A percentile compares a stretch with the other conserved stretches of the same genome.
Evolutionary conservation across 306 rosid species (phyloP).

Genomic region (Lathyrus aphaca): DNA sequence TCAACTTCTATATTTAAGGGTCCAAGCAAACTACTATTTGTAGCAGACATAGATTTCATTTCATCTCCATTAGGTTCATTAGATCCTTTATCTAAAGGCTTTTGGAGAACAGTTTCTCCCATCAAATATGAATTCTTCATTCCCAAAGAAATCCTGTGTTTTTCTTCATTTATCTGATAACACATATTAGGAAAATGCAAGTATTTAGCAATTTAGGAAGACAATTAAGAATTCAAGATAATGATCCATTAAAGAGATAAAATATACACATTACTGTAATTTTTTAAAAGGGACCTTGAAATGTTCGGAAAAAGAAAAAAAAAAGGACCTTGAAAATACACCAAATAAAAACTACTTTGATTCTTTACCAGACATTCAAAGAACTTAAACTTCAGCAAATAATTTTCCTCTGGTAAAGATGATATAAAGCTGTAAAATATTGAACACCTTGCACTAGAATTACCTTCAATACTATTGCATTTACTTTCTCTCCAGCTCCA

Average conservation of each 20-base stretch:
- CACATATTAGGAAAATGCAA: slow-evolving; percentile 25
- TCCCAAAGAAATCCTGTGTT: slow-evolving; percentile 81
- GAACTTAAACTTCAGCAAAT: slow-evolving; percentile 1
- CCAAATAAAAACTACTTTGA: slow-evolving; percentile 21
- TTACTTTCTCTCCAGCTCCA: slow-evolving; percentile 75
- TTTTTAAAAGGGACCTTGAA: not conserved
- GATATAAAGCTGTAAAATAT: slow-evolving; percentile 14
- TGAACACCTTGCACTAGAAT: slow-evolving; percentile 23
- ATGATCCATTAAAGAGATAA: not conserved
- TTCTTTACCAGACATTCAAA: slow-evolving; percentile 6
- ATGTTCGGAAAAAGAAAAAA: not conserved
- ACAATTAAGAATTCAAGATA: slow-evolving; percentile 16
- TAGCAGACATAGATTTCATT: slow-evolving; percentile 34
- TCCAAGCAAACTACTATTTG: slow-evolving; percentile 41
- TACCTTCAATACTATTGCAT: slow-evolving; percentile 84
- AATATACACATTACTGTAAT: not conserved
- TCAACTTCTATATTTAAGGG: slow-evolving; percentile 47
- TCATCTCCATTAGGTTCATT: slow-evolving; percentile 48
- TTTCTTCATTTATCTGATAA: slow-evolving; percentile 73
- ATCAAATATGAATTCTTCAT: slow-evolving; percentile 71
- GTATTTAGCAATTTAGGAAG: slow-evolving; percentile 22
- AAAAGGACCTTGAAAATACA: not conserved
- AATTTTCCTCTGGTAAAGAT: not conserved
- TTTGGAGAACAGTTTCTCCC: slow-evolving; percentile 41
- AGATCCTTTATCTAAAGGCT: slow-evolving; percentile 45